Percentiles rank a stretch among this genome's conserved stretches.
Evolutionary conservation across 2,329 filamentous ascomycete species (phyloP).

Genomic region (Ceratocystis harringtonii): DNA sequence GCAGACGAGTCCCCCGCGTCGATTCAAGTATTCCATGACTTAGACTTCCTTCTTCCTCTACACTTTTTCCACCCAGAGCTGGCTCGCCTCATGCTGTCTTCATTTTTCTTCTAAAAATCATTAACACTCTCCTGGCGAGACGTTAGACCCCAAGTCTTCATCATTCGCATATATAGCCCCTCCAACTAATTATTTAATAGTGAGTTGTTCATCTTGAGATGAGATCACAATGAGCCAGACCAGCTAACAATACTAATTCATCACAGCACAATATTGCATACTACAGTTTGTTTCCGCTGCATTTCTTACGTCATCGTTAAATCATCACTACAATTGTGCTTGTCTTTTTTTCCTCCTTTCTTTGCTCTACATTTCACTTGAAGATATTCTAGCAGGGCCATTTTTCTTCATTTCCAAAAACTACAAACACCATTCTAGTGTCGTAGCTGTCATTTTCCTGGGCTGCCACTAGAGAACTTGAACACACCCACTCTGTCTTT

Average conservation of each 20-base stretch:
- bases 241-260: no score
- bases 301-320: not conserved
- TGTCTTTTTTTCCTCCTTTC: not conserved
- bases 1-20: not conserved
- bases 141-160: not conserved
- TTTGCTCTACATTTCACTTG: not conserved
- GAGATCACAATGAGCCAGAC: no score
- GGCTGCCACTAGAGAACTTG: not conserved
- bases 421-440: not conserved
- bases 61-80: not conserved
- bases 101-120: not conserved
- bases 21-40: not conserved
- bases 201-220: not conserved
- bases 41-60: not conserved
- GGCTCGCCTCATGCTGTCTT: not conserved
- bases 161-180: not conserved
- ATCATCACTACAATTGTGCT: not conserved
- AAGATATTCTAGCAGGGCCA: not conserved
- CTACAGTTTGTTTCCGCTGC: no score
- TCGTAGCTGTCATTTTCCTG: not conserved
- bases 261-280: not conserved
- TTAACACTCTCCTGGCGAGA: not conserved
- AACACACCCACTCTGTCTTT: not conserved
- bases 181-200: not conserved
- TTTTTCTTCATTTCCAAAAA: not conserved